Base-by-base conservation (phyloP, 140 eudicot species). In the Anethum foeniculum region DNA sequence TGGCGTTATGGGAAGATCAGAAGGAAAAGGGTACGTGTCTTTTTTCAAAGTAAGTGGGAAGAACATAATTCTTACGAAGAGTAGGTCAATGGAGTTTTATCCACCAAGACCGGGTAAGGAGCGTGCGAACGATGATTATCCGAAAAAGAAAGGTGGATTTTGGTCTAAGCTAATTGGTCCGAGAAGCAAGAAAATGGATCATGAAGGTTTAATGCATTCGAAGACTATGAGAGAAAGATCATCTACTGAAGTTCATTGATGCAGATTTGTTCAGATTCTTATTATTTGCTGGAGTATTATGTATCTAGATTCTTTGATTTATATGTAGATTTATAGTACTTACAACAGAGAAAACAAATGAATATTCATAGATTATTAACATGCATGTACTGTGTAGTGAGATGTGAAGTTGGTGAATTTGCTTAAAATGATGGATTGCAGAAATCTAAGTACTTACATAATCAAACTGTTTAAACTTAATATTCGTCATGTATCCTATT, bases 151-250 rank as follows among this genome's bases (percentile, higher is more conserved):
- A 34, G 47, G 84, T 48, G 93, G 96, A 51, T 90, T 92, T 85
- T 92, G 93, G 96, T 85, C 90, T 46, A 92, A 85, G 49, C 30
- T 71, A 78, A 64, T 92, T 52, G 83, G 84, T 23, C 28, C 89
- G 47, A 88, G 79, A 78, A 89, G 83, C 69, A 83, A 80, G 83
- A 82, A 68, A 34, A 80, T 74, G 52, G 76, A 75, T 28, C 44
- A 69, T 82, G 79, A 15, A 34, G 86, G 86, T 5, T 77, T 90
- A 90, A 79, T 81, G 89, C 93, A 83, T 75, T 88, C 94, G 7
- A 87, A 81, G 82, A 90, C 97, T 54, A 85, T 58, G 85, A 87
- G 84, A 69, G 93, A 88, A 77, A 86, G 85, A 88, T 58, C 79
- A 44, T 58, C 77, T 81, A 73, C 86, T 21, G 80, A 81, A 71